A percentile compares a stretch with the other conserved stretches of the same genome.
These are phyloP conservation scores for Datisca glomerata DNA, from an alignment of 306 rosid species.

Conservation along the genomic window DNA sequence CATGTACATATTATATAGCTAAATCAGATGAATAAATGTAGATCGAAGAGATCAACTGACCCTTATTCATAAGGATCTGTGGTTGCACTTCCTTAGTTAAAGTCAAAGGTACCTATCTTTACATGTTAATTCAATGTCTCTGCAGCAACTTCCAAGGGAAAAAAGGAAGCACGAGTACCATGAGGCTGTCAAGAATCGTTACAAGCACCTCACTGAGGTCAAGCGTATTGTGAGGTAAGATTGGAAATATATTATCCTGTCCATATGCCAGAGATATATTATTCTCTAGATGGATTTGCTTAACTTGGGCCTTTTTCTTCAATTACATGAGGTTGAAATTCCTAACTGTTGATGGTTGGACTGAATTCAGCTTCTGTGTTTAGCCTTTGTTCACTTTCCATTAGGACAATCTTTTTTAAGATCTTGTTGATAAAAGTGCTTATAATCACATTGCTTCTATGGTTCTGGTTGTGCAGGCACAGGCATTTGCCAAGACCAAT, in stretches of 20 bases:
- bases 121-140: slow-evolving; percentile 8
- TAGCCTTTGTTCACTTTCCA: neutral
- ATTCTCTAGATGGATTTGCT: too few species aligned
- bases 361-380: too few species aligned
- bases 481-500: slow-evolving; percentile 67
- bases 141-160: slow-evolving; percentile 89
- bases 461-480: slow-evolving; percentile 38
- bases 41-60: neutral
- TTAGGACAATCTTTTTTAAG: too few species aligned
- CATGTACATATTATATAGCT: neutral
- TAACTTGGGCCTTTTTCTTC: too few species aligned
- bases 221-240: slow-evolving; percentile 65
- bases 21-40: neutral
- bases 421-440: too few species aligned
- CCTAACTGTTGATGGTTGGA: too few species aligned
- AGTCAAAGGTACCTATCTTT: neutral
- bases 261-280: too few species aligned
- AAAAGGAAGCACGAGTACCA: slow-evolving; percentile 64
- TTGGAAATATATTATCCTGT: slow-evolving; percentile 3
- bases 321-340: too few species aligned
- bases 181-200: slow-evolving; percentile 77
- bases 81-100: neutral
- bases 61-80: neutral
- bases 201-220: slow-evolving; percentile 76
- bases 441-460: too few species aligned